Evolutionary conservation across 176 grass and related monocot species (phyloP).

Genomic region (Pharus latifolius): DNA sequence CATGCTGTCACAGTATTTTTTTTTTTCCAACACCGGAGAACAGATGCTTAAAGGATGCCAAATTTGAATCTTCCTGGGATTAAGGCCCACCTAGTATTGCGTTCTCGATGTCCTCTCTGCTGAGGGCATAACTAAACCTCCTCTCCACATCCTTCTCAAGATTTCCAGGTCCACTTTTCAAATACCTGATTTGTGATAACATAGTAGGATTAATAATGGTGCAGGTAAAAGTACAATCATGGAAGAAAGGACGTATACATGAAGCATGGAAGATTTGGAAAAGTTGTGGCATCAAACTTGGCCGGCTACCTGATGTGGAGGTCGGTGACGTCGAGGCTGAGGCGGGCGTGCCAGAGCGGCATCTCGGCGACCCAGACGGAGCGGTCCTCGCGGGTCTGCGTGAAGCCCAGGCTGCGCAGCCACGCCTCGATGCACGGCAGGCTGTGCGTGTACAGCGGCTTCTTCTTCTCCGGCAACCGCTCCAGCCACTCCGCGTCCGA

Average conservation of each 20-base stretch:
- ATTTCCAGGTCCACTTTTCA: conserved; percentile 76
- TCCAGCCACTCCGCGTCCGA: conserved; percentile 61
- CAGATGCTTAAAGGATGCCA: neutral
- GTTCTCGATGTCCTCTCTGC: conserved; percentile 93
- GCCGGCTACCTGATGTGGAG: conserved; percentile 70
- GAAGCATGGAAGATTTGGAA: too few relatives aligned
- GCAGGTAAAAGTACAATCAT: neutral
- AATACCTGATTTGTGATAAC: conserved; percentile 32
- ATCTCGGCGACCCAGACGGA: conserved; percentile 77
- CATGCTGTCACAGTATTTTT: neutral
- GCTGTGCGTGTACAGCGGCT: conserved; percentile 86
- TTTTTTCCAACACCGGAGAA: neutral
- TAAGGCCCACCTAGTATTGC: conserved; percentile 79
- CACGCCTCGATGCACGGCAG: conserved; percentile 84
- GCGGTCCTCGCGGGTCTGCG: conserved; percentile 55
- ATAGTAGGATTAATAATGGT: neutral
- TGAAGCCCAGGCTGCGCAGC: conserved; percentile 69
- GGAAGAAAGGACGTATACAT: neutral
- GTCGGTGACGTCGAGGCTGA: conserved; percentile 75
- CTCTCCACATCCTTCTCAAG: conserved; percentile 93
- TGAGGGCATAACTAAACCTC: conserved; percentile 88
- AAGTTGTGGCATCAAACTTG: too few relatives aligned
- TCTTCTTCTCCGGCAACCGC: conserved; percentile 85
- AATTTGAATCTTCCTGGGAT: neutral
- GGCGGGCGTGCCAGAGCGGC: conserved; percentile 70